Evolutionary conservation across 768 basidiomycete species (phyloP).

Genomic region (Coprinopsis marcescibilis): DNA sequence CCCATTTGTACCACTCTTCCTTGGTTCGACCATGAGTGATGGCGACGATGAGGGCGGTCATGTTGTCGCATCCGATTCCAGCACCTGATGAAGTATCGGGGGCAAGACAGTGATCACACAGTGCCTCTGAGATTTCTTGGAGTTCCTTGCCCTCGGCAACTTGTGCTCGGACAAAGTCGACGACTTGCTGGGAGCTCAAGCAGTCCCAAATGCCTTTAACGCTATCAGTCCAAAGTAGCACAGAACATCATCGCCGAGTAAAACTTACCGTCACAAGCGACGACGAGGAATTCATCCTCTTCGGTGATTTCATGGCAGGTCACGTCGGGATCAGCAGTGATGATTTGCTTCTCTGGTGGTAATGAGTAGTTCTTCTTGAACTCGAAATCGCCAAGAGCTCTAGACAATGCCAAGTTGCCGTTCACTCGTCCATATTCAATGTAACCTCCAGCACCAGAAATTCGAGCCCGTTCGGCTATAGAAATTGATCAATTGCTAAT

Average conservation of each 20-base stretch:
- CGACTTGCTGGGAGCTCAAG: constrained; percentile 83
- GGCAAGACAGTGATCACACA: constrained; percentile 91
- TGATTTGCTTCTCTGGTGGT: constrained; percentile 84
- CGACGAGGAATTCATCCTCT: constrained; percentile 94
- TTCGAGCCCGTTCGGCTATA: constrained; percentile 83
- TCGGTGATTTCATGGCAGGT: constrained; percentile 72
- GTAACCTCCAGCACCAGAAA: constrained; percentile 88
- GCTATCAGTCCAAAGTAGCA: constrained; percentile 4
- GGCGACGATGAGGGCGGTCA: constrained; percentile 92
- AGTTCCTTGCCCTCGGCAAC: constrained; percentile 77
- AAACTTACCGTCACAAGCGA: constrained; percentile 87
- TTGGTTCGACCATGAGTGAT: constrained; percentile 82
- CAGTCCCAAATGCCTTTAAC: constrained; percentile 97
- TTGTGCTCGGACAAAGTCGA: constrained; percentile 81
- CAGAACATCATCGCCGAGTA: background rate
- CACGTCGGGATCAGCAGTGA: constrained; percentile 92
- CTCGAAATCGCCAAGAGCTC: constrained; percentile 96
- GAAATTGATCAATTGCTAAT: constrained; percentile 9
- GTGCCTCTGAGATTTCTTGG: constrained; percentile 77
- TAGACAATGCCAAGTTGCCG: constrained; percentile 91
- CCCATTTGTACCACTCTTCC: constrained; percentile 90
- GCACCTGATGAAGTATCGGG: constrained; percentile 87
- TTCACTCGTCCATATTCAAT: constrained; percentile 97
- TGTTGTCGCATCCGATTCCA: constrained; percentile 98
- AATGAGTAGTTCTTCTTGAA: constrained; percentile 92